phyloP scores from a whole-genome alignment of 768 basidiomycete genomes.

The Gautieria morchelliformis region DNA sequence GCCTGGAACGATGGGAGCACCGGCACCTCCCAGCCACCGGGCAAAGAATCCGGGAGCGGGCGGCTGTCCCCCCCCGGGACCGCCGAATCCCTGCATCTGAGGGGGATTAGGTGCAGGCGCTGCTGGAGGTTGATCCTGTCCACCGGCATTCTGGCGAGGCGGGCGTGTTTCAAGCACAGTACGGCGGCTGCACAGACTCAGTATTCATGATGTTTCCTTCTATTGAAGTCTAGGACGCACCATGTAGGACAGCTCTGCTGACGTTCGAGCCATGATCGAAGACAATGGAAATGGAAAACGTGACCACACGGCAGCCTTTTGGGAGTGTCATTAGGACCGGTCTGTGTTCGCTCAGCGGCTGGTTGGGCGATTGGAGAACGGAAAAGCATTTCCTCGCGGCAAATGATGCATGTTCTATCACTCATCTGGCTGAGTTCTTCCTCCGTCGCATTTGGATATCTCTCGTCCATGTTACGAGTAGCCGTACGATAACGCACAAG shows the following conservation, averaged over 20 bases:
- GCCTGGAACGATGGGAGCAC: slow-evolving; percentile 26
- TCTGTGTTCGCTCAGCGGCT: slow-evolving; percentile 25
- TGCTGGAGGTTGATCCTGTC: slow-evolving; percentile 3
- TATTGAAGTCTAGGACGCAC: slow-evolving; percentile 34
- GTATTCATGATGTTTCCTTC: slow-evolving; percentile 6
- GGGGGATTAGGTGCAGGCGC: slow-evolving; percentile 16
- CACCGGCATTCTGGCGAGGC: slow-evolving; percentile 11
- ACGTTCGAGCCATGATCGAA: slow-evolving; percentile 94
- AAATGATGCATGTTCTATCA: slow-evolving; percentile 95
- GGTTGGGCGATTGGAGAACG: slow-evolving; percentile 21
- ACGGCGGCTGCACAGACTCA: slow-evolving; percentile 45
- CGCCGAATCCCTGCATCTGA: slow-evolving; percentile 21
- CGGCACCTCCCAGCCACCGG: slow-evolving; percentile 47
- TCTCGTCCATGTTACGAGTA: slow-evolving; percentile 91
- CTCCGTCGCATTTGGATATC: slow-evolving; percentile 86
- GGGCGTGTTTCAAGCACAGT: slow-evolving; percentile 54
- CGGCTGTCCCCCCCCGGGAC: slow-evolving; percentile 20
- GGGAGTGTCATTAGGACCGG: slow-evolving; percentile 85
- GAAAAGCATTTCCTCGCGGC: slow-evolving; percentile 86
- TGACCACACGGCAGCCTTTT: slow-evolving; percentile 97
- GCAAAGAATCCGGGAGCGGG: slow-evolving; percentile 33
- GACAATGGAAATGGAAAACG: slow-evolving; percentile 95
- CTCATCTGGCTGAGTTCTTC: slow-evolving; percentile 74
- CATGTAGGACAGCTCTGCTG: slow-evolving; percentile 99
- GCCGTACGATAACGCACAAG: slow-evolving; percentile 89